Conservation (phyloP, 148 eudicot genomes). For the Vaccinium corymbosum region DNA sequence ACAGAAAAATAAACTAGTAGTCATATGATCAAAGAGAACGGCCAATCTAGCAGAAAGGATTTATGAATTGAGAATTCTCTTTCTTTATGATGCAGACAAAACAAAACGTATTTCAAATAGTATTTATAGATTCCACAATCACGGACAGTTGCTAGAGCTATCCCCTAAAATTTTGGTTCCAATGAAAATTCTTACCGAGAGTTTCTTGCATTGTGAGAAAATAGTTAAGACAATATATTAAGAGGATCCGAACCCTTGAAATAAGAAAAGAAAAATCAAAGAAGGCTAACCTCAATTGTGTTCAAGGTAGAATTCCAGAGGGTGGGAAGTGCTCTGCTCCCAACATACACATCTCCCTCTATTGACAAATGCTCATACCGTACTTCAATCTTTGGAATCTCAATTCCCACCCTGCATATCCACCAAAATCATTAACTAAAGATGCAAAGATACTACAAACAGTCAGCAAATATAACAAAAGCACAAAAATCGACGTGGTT, state of each 20-base stretch:
- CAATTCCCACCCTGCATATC: constrained; percentile 34
- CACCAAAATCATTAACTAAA: background rate
- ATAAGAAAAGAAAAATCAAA: background rate
- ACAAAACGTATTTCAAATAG: background rate
- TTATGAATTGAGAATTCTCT: background rate
- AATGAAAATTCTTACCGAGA: background rate
- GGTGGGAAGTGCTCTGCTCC: constrained; percentile 47
- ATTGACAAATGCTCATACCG: constrained; percentile 36
- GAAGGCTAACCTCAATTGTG: constrained; percentile 27
- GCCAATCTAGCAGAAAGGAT: background rate
- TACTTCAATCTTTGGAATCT: constrained; percentile 32
- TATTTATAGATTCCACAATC: too few relatives aligned
- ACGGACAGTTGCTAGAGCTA: too few relatives aligned
- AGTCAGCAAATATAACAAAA: too few relatives aligned
- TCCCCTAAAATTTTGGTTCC: background rate
- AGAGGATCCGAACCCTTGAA: background rate
- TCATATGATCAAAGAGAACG: background rate
- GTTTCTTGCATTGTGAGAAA: too few relatives aligned
- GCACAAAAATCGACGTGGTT: too few relatives aligned
- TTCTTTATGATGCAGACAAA: background rate
- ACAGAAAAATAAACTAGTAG: background rate
- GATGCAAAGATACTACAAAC: too few relatives aligned
- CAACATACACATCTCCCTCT: constrained; percentile 39
- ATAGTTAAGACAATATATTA: too few relatives aligned
- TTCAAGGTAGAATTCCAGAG: constrained; percentile 35